A percentile compares a stretch with the other conserved stretches of the same genome.
phyloP scores from a whole-genome alignment of 2,329 filamentous ascomycete species.

The Cordyceps militaris region DNA sequence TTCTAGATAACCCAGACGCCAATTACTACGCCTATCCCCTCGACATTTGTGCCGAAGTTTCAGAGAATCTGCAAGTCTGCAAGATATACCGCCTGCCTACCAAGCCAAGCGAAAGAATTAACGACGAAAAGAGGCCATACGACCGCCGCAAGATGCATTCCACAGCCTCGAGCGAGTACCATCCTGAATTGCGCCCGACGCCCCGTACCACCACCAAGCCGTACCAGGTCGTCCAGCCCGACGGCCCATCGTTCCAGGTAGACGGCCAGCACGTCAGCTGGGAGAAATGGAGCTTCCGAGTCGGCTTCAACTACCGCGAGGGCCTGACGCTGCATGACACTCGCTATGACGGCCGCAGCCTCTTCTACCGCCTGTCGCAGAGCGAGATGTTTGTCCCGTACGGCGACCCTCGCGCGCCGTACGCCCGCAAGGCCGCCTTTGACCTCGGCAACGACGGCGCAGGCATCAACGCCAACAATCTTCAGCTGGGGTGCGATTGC shows the following conservation, averaged over 20 bases:
- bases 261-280: constrained; percentile 38
- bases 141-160: constrained; percentile 35
- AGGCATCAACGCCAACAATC: constrained; percentile 58
- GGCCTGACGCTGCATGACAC: constrained; percentile 61
- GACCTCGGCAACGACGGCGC: constrained; percentile 61
- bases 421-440: constrained; percentile 59
- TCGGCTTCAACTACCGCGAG: constrained; percentile 62
- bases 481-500: constrained; percentile 58
- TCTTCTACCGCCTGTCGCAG: constrained; percentile 58
- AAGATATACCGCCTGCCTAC: constrained; percentile 41
- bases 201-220: constrained; percentile 24
- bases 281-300: constrained; percentile 60
- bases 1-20: constrained; percentile 36
- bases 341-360: constrained; percentile 53
- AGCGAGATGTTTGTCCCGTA: constrained; percentile 65
- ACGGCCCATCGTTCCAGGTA: constrained; percentile 33
- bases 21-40: constrained; percentile 52
- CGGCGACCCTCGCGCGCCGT: constrained; percentile 54
- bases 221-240: constrained; percentile 24
- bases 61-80: constrained; percentile 36
- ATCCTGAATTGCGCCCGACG: constrained; percentile 22
- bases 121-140: constrained; percentile 27
- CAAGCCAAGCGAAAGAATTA: constrained; percentile 26
- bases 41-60: constrained; percentile 43
- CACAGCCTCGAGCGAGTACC: constrained; percentile 34